These are phyloP conservation scores for Plenodomus tracheiphilus DNA, from an alignment of 2,329 filamentous ascomycete genomes.

Conservation along the genomic window DNA sequence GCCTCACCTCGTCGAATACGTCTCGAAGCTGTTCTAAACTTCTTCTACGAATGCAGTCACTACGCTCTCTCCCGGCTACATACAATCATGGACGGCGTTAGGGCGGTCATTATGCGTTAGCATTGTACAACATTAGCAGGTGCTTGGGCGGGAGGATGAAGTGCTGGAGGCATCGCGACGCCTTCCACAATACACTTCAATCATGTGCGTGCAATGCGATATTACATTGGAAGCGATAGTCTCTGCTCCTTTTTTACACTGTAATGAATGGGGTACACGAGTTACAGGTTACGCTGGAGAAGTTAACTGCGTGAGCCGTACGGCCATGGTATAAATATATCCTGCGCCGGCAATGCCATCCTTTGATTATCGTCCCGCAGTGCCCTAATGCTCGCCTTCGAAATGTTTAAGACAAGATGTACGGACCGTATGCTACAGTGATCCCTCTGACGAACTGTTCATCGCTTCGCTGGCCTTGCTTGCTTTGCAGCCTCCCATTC, in stretches of 20 bases:
- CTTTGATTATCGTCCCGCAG: constrained; percentile 18
- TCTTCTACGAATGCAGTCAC: not conserved
- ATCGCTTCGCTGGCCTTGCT: constrained; percentile 29
- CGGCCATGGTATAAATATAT: not conserved
- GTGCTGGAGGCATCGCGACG: not conserved
- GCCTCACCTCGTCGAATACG: constrained; percentile 59
- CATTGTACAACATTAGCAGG: not conserved
- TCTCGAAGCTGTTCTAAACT: constrained; percentile 54
- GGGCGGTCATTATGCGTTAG: not conserved
- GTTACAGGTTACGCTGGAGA: not conserved
- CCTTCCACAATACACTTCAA: not conserved
- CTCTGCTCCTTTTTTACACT: not conserved
- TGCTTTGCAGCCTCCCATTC: constrained; percentile 53
- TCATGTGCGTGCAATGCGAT: not conserved
- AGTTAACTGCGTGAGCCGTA: not conserved
- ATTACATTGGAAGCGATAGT: not conserved
- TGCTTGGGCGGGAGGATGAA: not conserved
- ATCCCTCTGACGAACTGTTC: constrained; percentile 3
- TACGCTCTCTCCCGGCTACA: not conserved
- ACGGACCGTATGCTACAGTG: constrained; percentile 13
- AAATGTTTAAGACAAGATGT: constrained; percentile 14
- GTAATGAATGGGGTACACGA: not conserved
- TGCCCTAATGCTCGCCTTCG: constrained; percentile 17
- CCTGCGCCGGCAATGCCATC: constrained; percentile 6
- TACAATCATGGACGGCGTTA: not conserved